Conservation (phyloP, 2,329 filamentous ascomycete genomes). For the Westerdykella ornata region DNA sequence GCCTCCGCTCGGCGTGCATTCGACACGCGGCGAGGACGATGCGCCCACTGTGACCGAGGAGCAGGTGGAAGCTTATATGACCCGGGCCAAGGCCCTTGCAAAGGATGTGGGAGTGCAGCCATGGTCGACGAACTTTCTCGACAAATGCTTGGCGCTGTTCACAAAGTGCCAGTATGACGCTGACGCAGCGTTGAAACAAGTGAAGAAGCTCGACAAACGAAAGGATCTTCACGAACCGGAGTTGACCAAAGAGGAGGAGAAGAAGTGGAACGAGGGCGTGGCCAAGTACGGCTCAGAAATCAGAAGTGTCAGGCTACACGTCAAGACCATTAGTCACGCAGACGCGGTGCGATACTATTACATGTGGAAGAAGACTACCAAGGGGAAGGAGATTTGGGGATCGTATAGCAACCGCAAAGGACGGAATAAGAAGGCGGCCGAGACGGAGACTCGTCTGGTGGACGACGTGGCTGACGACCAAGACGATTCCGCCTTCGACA, state of each 20-base stretch:
- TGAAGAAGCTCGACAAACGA: conserved; percentile 61
- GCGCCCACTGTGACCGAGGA: conserved; percentile 44
- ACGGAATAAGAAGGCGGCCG: conserved; percentile 68
- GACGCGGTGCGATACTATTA: conserved; percentile 92
- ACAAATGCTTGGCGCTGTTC: conserved; percentile 71
- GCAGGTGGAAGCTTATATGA: conserved; percentile 71
- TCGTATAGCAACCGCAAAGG: conserved; percentile 80
- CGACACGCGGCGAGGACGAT: conserved; percentile 43
- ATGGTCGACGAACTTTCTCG: conserved; percentile 77
- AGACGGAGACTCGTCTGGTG: conserved; percentile 64
- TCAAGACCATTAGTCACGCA: conserved; percentile 72
- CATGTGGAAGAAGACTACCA: conserved; percentile 91
- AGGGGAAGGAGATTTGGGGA: conserved; percentile 83
- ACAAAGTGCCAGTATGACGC: conserved; percentile 65
- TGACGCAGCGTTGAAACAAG: conserved; percentile 61
- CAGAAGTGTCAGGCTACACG: conserved; percentile 72
- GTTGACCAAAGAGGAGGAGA: conserved; percentile 68
- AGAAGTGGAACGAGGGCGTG: conserved; percentile 88
- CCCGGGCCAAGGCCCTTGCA: conserved; percentile 57
- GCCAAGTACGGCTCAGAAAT: conserved; percentile 87
- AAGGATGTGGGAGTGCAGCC: conserved; percentile 63
- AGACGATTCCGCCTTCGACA: conserved; percentile 94
- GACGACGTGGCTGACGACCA: conserved; percentile 89
- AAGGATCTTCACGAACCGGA: conserved; percentile 78
- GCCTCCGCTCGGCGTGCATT: conserved; percentile 48